Conservation (phyloP, 2,329 filamentous ascomycete genomes). For the Intubia oerlemansii region DNA sequence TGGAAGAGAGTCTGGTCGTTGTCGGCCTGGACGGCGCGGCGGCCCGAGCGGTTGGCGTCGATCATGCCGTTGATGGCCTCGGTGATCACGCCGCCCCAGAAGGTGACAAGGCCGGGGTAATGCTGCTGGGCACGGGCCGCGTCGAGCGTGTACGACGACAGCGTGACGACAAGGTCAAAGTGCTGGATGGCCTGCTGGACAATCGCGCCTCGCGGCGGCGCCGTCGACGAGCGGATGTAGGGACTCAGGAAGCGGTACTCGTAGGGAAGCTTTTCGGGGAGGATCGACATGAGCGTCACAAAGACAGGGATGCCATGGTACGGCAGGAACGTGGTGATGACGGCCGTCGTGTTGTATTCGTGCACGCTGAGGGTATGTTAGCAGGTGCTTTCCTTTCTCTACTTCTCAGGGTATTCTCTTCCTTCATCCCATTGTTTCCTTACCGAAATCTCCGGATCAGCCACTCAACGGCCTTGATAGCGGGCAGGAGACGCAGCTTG, state of each 20-base stretch:
- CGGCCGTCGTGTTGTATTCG: constrained; percentile 61
- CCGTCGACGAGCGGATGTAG: constrained; percentile 58
- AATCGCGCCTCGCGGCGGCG: constrained; percentile 59
- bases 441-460: constrained; percentile 77
- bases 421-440: too few species aligned
- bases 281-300: constrained; percentile 64
- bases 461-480: constrained; percentile 87
- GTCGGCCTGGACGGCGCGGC: constrained; percentile 53
- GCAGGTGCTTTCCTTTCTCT: too few species aligned
- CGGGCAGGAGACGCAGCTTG: constrained; percentile 62
- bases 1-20: constrained; percentile 62
- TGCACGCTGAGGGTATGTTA: constrained; percentile 41
- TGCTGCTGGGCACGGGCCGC: constrained; percentile 51
- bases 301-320: constrained; percentile 81
- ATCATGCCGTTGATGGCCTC: constrained; percentile 72
- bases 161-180: constrained; percentile 47
- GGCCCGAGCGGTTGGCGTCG: constrained; percentile 54
- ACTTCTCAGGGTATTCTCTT: too few species aligned
- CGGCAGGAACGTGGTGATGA: constrained; percentile 75
- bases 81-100: constrained; percentile 78
- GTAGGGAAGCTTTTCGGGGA: constrained; percentile 52
- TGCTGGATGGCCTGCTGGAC: constrained; percentile 70
- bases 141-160: constrained; percentile 62
- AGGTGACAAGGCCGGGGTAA: constrained; percentile 58
- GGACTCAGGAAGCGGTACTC: constrained; percentile 71